Conservation (phyloP, 345 rosid genomes). For the Eucalyptus marginata region DNA sequence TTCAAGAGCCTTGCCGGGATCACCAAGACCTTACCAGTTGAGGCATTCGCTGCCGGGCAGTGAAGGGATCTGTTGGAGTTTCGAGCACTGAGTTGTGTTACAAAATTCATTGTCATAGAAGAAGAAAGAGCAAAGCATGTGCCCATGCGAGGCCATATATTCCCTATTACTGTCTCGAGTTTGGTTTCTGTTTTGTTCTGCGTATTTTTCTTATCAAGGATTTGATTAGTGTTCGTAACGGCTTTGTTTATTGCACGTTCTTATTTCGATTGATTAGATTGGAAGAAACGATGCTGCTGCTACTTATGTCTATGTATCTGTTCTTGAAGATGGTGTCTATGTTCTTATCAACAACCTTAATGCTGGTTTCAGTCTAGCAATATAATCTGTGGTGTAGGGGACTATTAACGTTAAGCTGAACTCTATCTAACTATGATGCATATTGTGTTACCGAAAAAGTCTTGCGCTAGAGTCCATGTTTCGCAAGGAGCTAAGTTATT, state of each 20-base stretch:
- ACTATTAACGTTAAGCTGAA: not conserved
- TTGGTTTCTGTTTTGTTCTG: not conserved
- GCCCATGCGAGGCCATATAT: not conserved
- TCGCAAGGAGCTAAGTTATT: not conserved
- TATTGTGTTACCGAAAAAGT: not conserved
- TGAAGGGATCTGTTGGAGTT: not conserved
- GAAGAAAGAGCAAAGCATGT: not conserved
- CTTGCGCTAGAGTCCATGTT: not conserved
- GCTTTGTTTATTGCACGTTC: not conserved
- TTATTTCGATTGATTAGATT: not conserved
- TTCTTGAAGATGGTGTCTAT: not conserved
- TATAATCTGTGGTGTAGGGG: not conserved
- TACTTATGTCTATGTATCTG: not conserved
- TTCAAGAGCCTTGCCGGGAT: conserved; percentile 53
- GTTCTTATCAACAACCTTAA: not conserved
- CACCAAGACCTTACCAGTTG: conserved; percentile 42
- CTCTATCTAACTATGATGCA: not conserved
- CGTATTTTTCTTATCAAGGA: not conserved
- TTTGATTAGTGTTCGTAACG: not conserved
- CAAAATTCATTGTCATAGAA: not conserved
- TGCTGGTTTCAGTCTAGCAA: not conserved
- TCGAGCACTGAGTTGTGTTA: not conserved
- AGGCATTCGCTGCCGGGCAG: conserved; percentile 43
- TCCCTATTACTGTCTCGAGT: not conserved
- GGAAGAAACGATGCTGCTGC: not conserved